Percentiles rank a stretch among this genome's conserved stretches.
phyloP scores from a whole-genome alignment of 164 flowering plant species.

The Pachysandra terminalis region DNA sequence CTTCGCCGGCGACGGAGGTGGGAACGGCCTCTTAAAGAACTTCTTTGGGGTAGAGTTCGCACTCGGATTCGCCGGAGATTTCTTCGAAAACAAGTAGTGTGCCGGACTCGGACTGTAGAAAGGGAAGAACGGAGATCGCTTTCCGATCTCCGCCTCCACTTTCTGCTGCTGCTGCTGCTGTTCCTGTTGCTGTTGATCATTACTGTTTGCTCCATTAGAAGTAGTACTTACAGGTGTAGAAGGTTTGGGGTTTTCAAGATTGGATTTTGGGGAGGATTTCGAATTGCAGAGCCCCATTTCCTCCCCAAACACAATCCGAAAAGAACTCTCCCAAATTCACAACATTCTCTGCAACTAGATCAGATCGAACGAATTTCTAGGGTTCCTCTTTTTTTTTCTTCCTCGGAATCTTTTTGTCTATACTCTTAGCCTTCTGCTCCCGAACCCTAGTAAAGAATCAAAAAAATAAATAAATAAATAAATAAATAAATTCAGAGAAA shows the following conservation, averaged over 20 bases:
- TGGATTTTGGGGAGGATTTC: slow-evolving; percentile 2
- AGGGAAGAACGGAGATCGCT: slow-evolving; percentile 20
- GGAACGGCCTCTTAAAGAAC: slow-evolving; percentile 69
- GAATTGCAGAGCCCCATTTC: slow-evolving; percentile 11
- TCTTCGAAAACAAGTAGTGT: slow-evolving; percentile 62
- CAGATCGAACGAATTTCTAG: neutral
- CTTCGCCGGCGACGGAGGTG: slow-evolving; percentile 95
- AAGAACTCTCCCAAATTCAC: neutral
- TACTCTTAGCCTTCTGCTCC: neutral
- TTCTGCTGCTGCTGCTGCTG: slow-evolving; percentile 5
- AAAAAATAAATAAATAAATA: too few relatives aligned
- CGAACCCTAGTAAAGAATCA: neutral
- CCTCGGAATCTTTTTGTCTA: neutral
- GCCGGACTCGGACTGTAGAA: slow-evolving; percentile 83
- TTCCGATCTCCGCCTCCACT: slow-evolving; percentile 3
- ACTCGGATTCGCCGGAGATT: slow-evolving; percentile 49
- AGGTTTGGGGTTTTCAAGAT: neutral
- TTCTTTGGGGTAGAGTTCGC: slow-evolving; percentile 70
- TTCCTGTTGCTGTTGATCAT: neutral
- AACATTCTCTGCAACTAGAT: neutral
- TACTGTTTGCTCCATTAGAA: neutral
- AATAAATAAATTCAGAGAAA: too few relatives aligned
- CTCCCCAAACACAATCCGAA: neutral
- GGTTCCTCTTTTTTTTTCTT: too few relatives aligned
- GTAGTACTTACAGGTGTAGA: neutral